phyloP scores from a whole-genome alignment of 306 rosid genomes.

The Argentina anserina region DNA sequence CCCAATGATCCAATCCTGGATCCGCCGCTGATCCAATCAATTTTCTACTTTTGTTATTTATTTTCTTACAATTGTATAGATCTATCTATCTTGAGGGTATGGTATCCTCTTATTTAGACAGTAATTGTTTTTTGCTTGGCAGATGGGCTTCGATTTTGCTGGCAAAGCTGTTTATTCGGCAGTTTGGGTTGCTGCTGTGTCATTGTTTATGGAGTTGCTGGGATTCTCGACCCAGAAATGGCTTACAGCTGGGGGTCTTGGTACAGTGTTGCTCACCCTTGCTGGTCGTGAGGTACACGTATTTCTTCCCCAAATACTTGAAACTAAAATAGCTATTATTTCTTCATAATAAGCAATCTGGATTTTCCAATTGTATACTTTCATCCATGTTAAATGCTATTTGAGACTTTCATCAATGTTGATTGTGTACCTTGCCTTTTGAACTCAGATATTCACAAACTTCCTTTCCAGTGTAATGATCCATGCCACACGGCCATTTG shows the following conservation, averaged over 20 bases:
- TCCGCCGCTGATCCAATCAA: constrained; percentile 19
- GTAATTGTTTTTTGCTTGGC: constrained; percentile 25
- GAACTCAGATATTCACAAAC: constrained; percentile 86
- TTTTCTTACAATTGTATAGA: constrained; percentile 3
- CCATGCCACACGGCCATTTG: constrained; percentile 90
- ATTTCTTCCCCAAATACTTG: constrained; percentile 28
- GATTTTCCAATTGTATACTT: background rate
- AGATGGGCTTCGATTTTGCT: constrained; percentile 94
- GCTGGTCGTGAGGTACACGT: constrained; percentile 91
- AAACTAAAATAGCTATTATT: constrained; percentile 7
- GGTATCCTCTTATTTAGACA: constrained; percentile 12
- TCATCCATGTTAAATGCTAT: constrained; percentile 9
- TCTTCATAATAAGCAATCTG: constrained; percentile 17
- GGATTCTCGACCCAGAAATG: constrained; percentile 98
- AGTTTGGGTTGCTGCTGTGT: constrained; percentile 97
- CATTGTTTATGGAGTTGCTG: constrained; percentile 93
- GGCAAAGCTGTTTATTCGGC: constrained; percentile 89
- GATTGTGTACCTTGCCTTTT: constrained; percentile 21
- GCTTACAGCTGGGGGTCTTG: constrained; percentile 99
- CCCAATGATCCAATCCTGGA: no score
- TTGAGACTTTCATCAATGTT: constrained; percentile 7
- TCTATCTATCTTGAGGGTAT: constrained; percentile 10
- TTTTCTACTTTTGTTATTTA: constrained; percentile 10
- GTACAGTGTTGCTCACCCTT: constrained; percentile 91
- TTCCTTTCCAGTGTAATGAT: constrained; percentile 97